Percentiles rank a stretch among this genome's conserved stretches.
Evolutionary conservation across 2,329 filamentous ascomycete genomes (phyloP).

Genomic region (Colletotrichum coccodes): DNA sequence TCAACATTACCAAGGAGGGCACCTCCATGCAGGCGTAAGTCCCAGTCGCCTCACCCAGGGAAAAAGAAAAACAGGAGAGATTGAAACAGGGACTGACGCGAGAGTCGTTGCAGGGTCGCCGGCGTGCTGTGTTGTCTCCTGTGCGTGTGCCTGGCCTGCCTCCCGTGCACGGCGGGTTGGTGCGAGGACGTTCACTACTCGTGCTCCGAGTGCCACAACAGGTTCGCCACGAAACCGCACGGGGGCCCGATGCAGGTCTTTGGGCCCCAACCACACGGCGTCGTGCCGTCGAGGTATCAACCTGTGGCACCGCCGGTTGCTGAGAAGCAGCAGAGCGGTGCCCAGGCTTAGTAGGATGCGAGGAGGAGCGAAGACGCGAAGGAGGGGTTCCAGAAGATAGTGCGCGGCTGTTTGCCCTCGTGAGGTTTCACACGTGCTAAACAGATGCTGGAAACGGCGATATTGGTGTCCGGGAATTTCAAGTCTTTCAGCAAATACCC

Average conservation of each 20-base stretch:
- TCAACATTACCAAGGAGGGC: slow-evolving; percentile 37
- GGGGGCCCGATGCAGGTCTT: slow-evolving; percentile 36
- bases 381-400: too few relatives aligned
- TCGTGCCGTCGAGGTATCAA: slow-evolving; percentile 9
- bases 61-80: neutral
- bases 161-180: slow-evolving; percentile 45
- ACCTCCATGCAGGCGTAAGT: slow-evolving; percentile 16
- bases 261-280: slow-evolving; percentile 30
- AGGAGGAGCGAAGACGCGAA: too few relatives aligned
- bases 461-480: too few relatives aligned
- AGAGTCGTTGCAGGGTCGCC: slow-evolving; percentile 35
- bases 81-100: neutral
- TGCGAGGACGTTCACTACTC: slow-evolving; percentile 43
- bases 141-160: slow-evolving; percentile 43
- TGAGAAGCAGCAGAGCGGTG: slow-evolving; percentile 5
- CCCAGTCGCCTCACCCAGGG: neutral
- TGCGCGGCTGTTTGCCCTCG: too few relatives aligned
- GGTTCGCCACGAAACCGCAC: slow-evolving; percentile 39
- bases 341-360: too few relatives aligned
- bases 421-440: too few relatives aligned
- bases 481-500: too few relatives aligned
- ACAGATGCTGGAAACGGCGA: too few relatives aligned
- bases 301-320: neutral
- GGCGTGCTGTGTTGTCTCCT: slow-evolving; percentile 43
- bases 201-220: slow-evolving; percentile 42